Evolutionary conservation across 2,329 filamentous ascomycete genomes (phyloP), one percentile per base, ranked within the genome.

Genomic region (Talaromyces verruculosus): DNA sequence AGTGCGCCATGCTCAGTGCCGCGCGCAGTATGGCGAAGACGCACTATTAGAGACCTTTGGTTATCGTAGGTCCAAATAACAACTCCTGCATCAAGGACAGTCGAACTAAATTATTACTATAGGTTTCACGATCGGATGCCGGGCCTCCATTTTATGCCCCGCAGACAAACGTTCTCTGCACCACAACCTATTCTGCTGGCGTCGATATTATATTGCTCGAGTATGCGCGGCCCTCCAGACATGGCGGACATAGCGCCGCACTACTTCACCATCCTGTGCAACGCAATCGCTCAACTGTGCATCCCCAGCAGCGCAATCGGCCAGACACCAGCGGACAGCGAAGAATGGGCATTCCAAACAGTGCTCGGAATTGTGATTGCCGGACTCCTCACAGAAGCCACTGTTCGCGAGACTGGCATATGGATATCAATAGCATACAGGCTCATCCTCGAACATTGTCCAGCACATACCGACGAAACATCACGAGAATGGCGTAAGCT

Each of bases 401-500:
- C 60, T 28, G 53, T 66, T 22, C 53, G 60, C n/a, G 60, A 66
- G 28, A 66, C 65, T 35, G 65, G 65, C 1, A 25, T 66, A 43
- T 66, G 65, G 65, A 66, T 66, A 53, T 66, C 65, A 22, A 63
- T 66, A 39, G 65, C 65, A 7, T 66, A 66, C 17, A 15, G 65
- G 8, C 19, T 66, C 13, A 63, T 66, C 8, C 37, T 66, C 19
- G 65, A 66, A 22, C 53, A 66, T 25, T 66, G 65, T 39, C 65
- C 65, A 2, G 60, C 65, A 25, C 65, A 66, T 43, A 55, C 63
- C 19, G 65, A 66, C 25, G 65, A 66, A 30, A 66, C 60, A 3
- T 63, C 65, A 22, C 65, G 65, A 37, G 65, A 66, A 63, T 66
- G 65, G 65, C 60, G 65, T n/a, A 66, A 66, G 61, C 61, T 66